phyloP scores from a whole-genome alignment of 768 basidiomycete species.

The Cystofilobasidium ferigula region DNA sequence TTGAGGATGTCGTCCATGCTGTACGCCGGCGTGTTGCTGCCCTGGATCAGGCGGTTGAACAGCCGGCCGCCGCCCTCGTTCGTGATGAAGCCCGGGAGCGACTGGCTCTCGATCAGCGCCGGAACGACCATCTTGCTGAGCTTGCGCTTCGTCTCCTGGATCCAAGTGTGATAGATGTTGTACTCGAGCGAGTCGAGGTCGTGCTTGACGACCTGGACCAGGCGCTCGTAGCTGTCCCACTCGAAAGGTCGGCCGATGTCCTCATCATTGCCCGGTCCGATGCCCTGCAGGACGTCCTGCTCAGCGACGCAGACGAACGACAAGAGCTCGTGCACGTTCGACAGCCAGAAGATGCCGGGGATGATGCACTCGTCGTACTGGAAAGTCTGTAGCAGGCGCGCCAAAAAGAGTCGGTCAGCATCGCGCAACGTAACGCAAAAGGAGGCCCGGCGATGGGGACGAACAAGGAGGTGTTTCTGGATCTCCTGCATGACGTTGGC shows the following conservation, averaged over 20 bases:
- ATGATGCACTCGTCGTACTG: conserved; percentile 86
- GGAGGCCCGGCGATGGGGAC: conserved; percentile 34
- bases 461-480: conserved; percentile 92
- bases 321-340: conserved; percentile 97
- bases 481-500: conserved; percentile 98
- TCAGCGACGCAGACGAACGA: conserved; percentile 99
- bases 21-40: conserved; percentile 58
- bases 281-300: conserved; percentile 94
- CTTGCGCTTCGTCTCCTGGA: conserved; percentile 94
- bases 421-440: neutral
- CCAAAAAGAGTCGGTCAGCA: neutral
- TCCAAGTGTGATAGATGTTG: conserved; percentile 99
- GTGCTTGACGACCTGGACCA: conserved; percentile 96
- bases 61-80: conserved; percentile 84
- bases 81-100: conserved; percentile 92
- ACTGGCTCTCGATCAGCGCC: conserved; percentile 95
- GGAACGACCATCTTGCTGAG: conserved; percentile 96
- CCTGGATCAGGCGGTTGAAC: conserved; percentile 80
- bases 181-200: conserved; percentile 97
- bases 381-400: conserved; percentile 43
- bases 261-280: conserved; percentile 89
- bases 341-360: conserved; percentile 98
- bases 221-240: conserved; percentile 91
- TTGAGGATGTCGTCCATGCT: conserved; percentile 98
- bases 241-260: conserved; percentile 74